Percentiles rank a stretch among this genome's conserved stretches.
Conservation (phyloP, 2,329 filamentous ascomycete species). For the Cladophialophora yegresii region DNA sequence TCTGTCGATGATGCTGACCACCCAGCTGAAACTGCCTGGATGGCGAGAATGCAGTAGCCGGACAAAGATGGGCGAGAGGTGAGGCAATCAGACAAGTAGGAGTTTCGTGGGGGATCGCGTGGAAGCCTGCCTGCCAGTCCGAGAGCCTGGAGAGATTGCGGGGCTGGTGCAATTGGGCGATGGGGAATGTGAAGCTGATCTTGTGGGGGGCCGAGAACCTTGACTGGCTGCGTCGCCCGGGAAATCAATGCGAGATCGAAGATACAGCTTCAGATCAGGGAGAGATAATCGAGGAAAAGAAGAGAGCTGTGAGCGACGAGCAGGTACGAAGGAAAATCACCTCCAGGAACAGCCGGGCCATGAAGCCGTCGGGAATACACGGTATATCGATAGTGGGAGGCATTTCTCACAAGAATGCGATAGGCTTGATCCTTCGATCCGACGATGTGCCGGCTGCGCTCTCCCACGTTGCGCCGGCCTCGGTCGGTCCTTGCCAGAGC, state of each 20-base stretch:
- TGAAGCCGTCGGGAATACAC: not conserved
- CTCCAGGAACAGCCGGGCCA: not conserved
- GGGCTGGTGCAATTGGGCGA: conserved; percentile 13
- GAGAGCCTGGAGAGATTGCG: conserved; percentile 16
- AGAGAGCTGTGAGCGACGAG: not conserved
- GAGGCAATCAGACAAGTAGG: not conserved
- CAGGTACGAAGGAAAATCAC: not conserved
- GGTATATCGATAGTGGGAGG: not conserved
- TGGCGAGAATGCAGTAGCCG: not conserved
- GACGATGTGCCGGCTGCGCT: not conserved
- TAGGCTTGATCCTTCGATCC: not conserved
- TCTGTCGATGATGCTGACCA: conserved; percentile 7
- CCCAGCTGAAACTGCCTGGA: not conserved
- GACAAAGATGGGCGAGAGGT: not conserved
- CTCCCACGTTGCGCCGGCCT: not conserved
- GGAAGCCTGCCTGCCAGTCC: conserved; percentile 6
- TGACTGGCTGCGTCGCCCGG: not conserved
- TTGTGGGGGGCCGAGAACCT: conserved; percentile 8
- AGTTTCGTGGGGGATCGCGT: conserved; percentile 6
- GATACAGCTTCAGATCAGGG: conserved; percentile 16
- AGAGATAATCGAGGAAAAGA: conserved; percentile 7
- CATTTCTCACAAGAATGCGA: not conserved
- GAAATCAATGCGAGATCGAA: conserved; percentile 12
- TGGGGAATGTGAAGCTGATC: conserved; percentile 3
- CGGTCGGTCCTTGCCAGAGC: not conserved